phyloP scores from a whole-genome alignment of 331 rosid species.

The Phaseolus coccineus region DNA sequence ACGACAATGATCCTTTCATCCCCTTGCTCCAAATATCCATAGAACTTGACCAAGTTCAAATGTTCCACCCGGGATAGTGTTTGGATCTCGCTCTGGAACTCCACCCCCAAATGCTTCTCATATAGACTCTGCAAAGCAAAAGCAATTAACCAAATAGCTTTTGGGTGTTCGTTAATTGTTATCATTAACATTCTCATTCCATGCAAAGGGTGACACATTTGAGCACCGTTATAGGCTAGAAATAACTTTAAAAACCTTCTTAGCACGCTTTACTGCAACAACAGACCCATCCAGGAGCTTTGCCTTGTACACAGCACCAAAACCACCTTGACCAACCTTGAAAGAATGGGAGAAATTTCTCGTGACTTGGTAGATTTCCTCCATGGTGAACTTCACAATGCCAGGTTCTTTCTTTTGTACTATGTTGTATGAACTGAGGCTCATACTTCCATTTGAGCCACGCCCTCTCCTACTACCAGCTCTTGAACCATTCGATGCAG shows the following conservation, averaged over 20 bases:
- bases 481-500: slow-evolving; percentile 61
- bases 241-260: slow-evolving; percentile 66
- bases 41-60: slow-evolving; percentile 82
- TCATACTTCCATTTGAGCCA: slow-evolving; percentile 50
- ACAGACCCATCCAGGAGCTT: slow-evolving; percentile 76
- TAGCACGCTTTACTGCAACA: slow-evolving; percentile 93
- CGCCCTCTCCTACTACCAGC: slow-evolving; percentile 56
- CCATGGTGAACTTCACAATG: slow-evolving; percentile 65
- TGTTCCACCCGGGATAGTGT: slow-evolving; percentile 88
- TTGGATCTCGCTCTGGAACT: slow-evolving; percentile 88
- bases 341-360: slow-evolving; percentile 80
- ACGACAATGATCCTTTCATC: slow-evolving; percentile 85
- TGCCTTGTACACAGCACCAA: slow-evolving; percentile 88
- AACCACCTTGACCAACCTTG: slow-evolving; percentile 98
- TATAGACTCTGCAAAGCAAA: slow-evolving; percentile 69
- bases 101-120: slow-evolving; percentile 81
- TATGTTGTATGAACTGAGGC: slow-evolving; percentile 46
- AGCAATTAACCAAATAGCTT: slow-evolving; percentile 31
- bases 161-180: background rate
- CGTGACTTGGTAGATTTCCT: slow-evolving; percentile 75
- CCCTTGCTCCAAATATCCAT: slow-evolving; percentile 75
- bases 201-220: slow-evolving; percentile 27
- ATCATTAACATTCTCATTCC: slow-evolving; percentile 8
- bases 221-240: slow-evolving; percentile 13
- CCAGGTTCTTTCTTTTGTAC: slow-evolving; percentile 63